Evolutionary conservation across 768 basidiomycete genomes (phyloP).

Genomic region (Boletus sensibilis): DNA sequence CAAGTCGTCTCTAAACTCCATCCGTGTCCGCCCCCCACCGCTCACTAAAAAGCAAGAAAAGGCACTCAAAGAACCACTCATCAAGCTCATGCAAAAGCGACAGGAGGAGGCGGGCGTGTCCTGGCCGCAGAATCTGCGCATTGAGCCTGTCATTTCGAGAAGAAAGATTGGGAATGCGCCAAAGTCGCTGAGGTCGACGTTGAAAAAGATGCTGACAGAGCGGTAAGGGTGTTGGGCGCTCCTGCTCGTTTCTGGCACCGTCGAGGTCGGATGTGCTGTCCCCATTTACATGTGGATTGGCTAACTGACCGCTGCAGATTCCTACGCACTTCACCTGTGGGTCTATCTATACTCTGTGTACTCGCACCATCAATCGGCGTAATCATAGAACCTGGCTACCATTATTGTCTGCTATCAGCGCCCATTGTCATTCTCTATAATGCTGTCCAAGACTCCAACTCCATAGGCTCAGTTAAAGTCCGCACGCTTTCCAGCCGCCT

Average conservation of each 20-base stretch:
- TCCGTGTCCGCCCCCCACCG: conserved; percentile 29
- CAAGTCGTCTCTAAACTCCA: conserved; percentile 28
- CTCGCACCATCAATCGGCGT: background rate
- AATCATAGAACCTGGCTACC: background rate
- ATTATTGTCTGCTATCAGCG: background rate
- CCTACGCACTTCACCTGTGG: background rate
- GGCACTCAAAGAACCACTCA: conserved; percentile 35
- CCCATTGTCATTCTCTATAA: background rate
- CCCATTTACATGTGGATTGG: background rate
- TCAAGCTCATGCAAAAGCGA: conserved; percentile 42
- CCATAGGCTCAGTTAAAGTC: background rate
- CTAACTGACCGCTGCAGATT: background rate
- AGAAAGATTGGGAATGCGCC: conserved; percentile 40
- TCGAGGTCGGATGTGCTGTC: conserved; percentile 1
- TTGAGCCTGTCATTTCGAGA: conserved; percentile 45
- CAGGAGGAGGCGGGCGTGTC: conserved; percentile 37
- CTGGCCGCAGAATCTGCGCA: conserved; percentile 52
- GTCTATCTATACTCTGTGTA: background rate
- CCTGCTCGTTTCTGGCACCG: background rate
- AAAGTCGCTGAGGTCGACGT: conserved; percentile 35
- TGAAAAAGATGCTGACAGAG: conserved; percentile 43
- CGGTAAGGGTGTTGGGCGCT: conserved; percentile 11
- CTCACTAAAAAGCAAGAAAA: conserved; percentile 33
- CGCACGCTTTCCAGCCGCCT: background rate
- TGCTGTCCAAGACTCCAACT: background rate